phyloP scores from a whole-genome alignment of 441 rosid genomes.

The Adansonia grandidieri region DNA sequence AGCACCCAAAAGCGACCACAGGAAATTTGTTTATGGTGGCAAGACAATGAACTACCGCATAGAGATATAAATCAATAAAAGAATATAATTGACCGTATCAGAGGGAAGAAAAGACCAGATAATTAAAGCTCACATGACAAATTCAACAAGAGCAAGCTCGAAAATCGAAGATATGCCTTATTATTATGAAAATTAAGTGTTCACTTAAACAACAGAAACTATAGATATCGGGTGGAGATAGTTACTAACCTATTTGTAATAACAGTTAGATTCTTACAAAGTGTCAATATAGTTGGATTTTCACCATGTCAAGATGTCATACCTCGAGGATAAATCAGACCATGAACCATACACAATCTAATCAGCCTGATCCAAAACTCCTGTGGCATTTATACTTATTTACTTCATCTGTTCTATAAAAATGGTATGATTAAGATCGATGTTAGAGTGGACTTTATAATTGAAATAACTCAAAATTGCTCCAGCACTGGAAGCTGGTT shows the following conservation, averaged over 20 bases:
- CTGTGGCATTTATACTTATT: constrained; percentile 29
- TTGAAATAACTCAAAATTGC: constrained; percentile 28
- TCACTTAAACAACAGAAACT: constrained; percentile 25
- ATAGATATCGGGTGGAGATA: constrained; percentile 23
- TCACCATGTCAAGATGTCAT: constrained; percentile 24
- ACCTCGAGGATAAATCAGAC: constrained; percentile 33
- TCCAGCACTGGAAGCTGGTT: background rate
- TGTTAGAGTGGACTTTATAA: constrained; percentile 30
- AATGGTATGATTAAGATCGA: constrained; percentile 29
- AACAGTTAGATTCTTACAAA: constrained; percentile 31
- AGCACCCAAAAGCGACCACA: background rate
- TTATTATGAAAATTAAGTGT: constrained; percentile 27
- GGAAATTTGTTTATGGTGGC: background rate
- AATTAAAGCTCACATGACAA: constrained; percentile 2
- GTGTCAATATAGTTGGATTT: constrained; percentile 26
- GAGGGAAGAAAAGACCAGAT: background rate
- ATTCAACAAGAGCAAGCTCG: constrained; percentile 14
- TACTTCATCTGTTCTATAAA: constrained; percentile 31
- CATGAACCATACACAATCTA: constrained; percentile 41
- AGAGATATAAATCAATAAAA: background rate
- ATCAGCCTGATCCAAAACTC: constrained; percentile 35
- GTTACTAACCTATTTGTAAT: constrained; percentile 31
- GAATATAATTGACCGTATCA: background rate
- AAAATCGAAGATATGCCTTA: constrained; percentile 27
- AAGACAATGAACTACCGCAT: background rate